Evolutionary conservation across 2,329 filamentous ascomycete genomes (phyloP).

Genomic region (Pestalotiopsis sp.): DNA sequence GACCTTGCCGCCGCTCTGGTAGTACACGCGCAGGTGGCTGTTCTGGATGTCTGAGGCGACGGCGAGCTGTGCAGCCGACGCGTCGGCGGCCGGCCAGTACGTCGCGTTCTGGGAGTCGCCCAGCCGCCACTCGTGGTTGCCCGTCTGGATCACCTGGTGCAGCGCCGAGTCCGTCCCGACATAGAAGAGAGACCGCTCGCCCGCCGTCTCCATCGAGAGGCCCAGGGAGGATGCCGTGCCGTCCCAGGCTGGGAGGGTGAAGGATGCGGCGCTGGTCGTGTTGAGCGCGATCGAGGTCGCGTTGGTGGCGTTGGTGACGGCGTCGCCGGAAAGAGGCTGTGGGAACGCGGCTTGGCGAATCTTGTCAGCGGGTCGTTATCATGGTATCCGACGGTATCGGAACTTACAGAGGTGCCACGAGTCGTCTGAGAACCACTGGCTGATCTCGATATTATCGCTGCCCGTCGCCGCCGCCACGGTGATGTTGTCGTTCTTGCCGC

Average conservation of each 20-base stretch:
- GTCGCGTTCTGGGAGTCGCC: constrained; percentile 17
- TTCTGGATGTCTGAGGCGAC: constrained; percentile 26
- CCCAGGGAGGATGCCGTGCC: constrained; percentile 29
- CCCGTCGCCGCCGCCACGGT: constrained; percentile 35
- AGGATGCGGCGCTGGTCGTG: constrained; percentile 20
- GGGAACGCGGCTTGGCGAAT: constrained; percentile 33
- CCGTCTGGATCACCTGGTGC: constrained; percentile 29
- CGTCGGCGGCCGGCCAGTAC: constrained; percentile 20
- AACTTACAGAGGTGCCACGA: constrained; percentile 35
- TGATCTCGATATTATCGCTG: constrained; percentile 31
- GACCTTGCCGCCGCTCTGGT: constrained; percentile 31
- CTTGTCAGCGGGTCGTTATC: neutral
- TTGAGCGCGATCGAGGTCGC: constrained; percentile 19
- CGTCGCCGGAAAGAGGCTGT: constrained; percentile 25
- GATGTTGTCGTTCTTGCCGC: constrained; percentile 30
- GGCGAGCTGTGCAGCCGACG: constrained; percentile 30
- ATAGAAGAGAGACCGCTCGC: constrained; percentile 36
- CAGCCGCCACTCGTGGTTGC: constrained; percentile 27
- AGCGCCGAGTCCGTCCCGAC: constrained; percentile 37
- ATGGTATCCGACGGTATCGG: neutral
- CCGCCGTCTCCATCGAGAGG: constrained; percentile 28
- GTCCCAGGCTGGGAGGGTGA: constrained; percentile 32
- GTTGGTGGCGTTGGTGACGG: constrained; percentile 27
- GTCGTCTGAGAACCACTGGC: constrained; percentile 27
- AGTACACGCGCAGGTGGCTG: constrained; percentile 34